A percentile compares a stretch with the other conserved stretches of the same genome.
phyloP scores from a whole-genome alignment of 306 rosid species.

The Prinsepia uniflora region DNA sequence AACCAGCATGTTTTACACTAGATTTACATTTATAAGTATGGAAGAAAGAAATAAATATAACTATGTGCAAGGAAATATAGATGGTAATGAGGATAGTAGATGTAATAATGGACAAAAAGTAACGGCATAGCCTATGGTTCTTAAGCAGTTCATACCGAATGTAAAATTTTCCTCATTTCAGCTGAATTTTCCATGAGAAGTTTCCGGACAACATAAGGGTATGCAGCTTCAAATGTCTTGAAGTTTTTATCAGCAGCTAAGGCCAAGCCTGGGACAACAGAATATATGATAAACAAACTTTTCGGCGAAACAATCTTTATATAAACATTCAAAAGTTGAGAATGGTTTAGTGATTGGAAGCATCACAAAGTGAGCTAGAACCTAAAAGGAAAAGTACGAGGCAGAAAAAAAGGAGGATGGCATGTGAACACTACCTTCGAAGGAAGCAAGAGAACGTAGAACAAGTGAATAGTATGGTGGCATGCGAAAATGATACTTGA shows the following conservation, averaged over 20 bases:
- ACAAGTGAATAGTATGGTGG: conserved; percentile 92
- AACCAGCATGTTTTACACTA: background rate
- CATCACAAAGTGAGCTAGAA: background rate
- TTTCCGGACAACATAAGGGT: conserved; percentile 83
- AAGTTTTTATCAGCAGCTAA: conserved; percentile 68
- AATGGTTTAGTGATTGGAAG: background rate
- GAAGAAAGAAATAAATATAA: background rate
- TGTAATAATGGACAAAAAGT: background rate
- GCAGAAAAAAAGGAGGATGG: background rate
- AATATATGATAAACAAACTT: background rate
- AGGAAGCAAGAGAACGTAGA: conserved; percentile 85
- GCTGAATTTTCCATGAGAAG: conserved; percentile 86
- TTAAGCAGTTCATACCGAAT: conserved; percentile 51
- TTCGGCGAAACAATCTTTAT: background rate
- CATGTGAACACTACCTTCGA: conserved; percentile 60
- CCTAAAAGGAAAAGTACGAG: background rate
- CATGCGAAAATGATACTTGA: conserved; percentile 92
- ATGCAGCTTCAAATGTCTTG: conserved; percentile 95
- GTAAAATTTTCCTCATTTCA: conserved; percentile 62
- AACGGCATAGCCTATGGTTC: background rate
- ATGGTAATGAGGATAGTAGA: background rate
- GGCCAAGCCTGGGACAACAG: conserved; percentile 65
- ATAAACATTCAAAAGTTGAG: background rate
- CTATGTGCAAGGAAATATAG: background rate
- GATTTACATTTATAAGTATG: background rate